A percentile compares a stretch with the other conserved stretches of the same genome.
Evolutionary conservation across 306 rosid genomes (phyloP).

Genomic region (Dalbergia oliveri): DNA sequence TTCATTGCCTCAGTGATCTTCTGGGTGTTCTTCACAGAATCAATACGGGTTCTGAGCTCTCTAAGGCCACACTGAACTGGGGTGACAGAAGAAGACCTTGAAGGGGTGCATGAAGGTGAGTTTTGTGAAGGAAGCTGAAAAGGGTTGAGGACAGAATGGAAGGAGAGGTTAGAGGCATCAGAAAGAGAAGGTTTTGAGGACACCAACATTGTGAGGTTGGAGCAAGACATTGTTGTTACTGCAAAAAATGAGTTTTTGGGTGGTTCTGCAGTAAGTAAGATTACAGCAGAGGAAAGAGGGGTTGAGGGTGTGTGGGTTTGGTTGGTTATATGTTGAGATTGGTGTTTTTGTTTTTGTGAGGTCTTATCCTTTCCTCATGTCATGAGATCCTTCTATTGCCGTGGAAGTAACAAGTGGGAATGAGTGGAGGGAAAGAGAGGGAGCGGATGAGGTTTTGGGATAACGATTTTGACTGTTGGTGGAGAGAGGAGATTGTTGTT

Average conservation of each 20-base stretch:
- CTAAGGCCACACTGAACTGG: conserved; percentile 74
- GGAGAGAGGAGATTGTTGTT: conserved; percentile 30
- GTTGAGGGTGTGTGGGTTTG: conserved; percentile 21
- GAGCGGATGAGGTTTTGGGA: conserved; percentile 58
- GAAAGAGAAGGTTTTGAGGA: conserved; percentile 71
- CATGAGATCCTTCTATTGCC: conserved; percentile 25
- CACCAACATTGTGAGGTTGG: conserved; percentile 59
- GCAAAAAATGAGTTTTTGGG: not conserved
- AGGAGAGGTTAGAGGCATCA: conserved; percentile 71
- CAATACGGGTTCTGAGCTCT: conserved; percentile 80
- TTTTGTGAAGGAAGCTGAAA: conserved; percentile 69
- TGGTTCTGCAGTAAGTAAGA: not conserved
- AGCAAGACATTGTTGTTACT: conserved; percentile 54
- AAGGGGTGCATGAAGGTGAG: conserved; percentile 44
- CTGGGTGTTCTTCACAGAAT: conserved; percentile 84
- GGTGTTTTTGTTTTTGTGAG: conserved; percentile 15
- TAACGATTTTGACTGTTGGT: conserved; percentile 51
- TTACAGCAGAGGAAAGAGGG: conserved; percentile 45
- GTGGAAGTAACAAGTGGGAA: conserved; percentile 40
- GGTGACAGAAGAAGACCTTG: conserved; percentile 50
- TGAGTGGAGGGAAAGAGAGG: conserved; percentile 55
- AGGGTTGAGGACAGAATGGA: conserved; percentile 68
- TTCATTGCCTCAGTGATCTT: conserved; percentile 97
- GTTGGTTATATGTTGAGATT: conserved; percentile 29
- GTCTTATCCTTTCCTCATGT: conserved; percentile 44